A percentile compares a stretch with the other conserved stretches of the same genome.
These are phyloP conservation scores for Raphidocelis subcapitata DNA, from an alignment of 139 green algal genomes.

Conservation along the genomic window DNA sequence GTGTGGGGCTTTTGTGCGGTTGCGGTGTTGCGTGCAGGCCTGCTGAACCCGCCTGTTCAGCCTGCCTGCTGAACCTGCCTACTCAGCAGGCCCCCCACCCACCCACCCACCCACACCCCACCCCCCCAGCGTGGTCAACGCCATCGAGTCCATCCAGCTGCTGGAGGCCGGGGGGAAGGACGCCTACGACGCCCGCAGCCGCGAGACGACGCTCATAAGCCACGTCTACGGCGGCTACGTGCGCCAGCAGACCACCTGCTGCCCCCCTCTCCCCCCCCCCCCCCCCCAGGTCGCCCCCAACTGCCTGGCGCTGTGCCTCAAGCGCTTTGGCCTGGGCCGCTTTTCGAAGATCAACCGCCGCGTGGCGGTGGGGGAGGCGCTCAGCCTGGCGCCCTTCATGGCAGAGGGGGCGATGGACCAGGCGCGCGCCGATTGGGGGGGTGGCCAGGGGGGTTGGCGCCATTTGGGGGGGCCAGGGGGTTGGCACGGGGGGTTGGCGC, in stretches of 20 bases:
- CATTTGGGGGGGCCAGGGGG: background rate
- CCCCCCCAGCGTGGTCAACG: constrained; percentile 58
- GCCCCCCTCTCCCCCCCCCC: constrained; percentile 21
- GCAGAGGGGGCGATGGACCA: constrained; percentile 30
- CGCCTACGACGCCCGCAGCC: constrained; percentile 37
- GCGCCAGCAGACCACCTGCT: constrained; percentile 47
- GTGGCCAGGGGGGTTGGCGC: background rate
- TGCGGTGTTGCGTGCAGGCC: no score
- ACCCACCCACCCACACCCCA: no score
- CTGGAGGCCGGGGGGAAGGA: constrained; percentile 52
- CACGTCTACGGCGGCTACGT: constrained; percentile 67
- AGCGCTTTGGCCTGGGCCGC: constrained; percentile 44
- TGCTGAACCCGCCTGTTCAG: no score
- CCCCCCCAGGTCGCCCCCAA: constrained; percentile 54
- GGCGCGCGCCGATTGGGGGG: background rate
- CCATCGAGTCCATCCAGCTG: constrained; percentile 57
- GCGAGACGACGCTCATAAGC: constrained; percentile 66
- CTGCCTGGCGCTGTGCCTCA: constrained; percentile 48
- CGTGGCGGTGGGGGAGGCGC: constrained; percentile 34
- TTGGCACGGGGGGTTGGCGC: constrained; percentile 32
- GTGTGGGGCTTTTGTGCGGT: no score
- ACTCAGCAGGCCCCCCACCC: no score
- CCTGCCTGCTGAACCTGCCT: no score
- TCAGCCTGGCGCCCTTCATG: constrained; percentile 50
- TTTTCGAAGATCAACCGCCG: constrained; percentile 38